Evolutionary conservation across 495 filamentous ascomycete species (phyloP).

Genomic region (Penicillium coprophilum): DNA sequence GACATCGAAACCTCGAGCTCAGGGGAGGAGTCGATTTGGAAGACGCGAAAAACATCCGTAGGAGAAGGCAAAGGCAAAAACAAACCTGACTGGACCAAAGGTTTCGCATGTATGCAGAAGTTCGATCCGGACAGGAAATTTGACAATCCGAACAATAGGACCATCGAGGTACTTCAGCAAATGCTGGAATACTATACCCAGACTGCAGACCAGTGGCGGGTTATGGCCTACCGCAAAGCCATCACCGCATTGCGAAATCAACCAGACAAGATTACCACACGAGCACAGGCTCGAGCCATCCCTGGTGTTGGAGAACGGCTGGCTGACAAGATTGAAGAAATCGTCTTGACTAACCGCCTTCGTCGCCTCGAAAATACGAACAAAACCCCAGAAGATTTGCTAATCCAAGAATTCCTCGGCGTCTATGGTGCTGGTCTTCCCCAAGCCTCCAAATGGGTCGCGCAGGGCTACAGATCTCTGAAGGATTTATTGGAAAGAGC

Average conservation of each 20-base stretch:
- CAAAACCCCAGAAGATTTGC: conserved; percentile 60
- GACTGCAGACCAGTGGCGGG: conserved; percentile 77
- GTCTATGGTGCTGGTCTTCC: conserved; percentile 77
- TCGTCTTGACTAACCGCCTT: conserved; percentile 72
- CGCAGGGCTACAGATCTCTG: conserved; percentile 71
- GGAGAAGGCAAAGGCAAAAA: conserved; percentile 11
- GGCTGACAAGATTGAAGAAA: conserved; percentile 90
- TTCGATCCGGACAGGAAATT: conserved; percentile 41
- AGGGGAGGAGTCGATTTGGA: conserved; percentile 22
- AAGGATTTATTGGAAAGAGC: conserved; percentile 67
- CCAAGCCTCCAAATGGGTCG: conserved; percentile 75
- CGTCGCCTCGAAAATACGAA: conserved; percentile 69
- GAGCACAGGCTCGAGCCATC: conserved; percentile 65
- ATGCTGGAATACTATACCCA: conserved; percentile 82
- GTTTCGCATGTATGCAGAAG: conserved; percentile 69
- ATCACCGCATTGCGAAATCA: conserved; percentile 72
- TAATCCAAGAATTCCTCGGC: conserved; percentile 66
- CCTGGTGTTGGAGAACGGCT: conserved; percentile 73
- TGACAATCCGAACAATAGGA: conserved; percentile 66
- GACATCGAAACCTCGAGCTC: conserved; percentile 27
- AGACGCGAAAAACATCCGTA: conserved; percentile 27
- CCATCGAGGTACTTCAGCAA: conserved; percentile 74
- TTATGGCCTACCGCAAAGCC: conserved; percentile 75
- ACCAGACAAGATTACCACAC: conserved; percentile 60
- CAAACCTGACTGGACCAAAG: conserved; percentile 44